Evolutionary conservation across 1,284 basidiomycete genomes (phyloP), one percentile per base, ranked within the genome.

Genomic region (Trichosporon ovoides): DNA sequence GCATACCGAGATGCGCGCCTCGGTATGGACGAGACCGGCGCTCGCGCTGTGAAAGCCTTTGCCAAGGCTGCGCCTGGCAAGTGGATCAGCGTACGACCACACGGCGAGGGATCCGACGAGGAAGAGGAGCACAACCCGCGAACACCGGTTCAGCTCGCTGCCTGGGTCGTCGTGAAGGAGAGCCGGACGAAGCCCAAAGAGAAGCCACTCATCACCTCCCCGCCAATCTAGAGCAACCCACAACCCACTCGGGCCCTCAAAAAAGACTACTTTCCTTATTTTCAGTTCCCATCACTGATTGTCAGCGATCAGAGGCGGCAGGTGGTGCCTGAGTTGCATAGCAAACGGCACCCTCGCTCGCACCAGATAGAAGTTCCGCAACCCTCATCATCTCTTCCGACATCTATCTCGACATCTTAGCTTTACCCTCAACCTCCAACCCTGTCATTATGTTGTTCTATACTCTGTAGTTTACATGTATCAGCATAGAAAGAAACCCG

Each of bases 121-220:
- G 48, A 34, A 13, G 55, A 51, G n/a, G 48, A 50, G 24, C 16
- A 22, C 4, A 36, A 19, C 18, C 53, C 38, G 31, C 38, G 43
- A 38, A 28, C 54, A 71, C 81, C 93, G 18, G 49, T 61, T 19
- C 19, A 46, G 3, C 56, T 61, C 37, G 53, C 60, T 1, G 60
- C 57, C 2, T 61, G 60, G 60, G 52, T 58, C 28, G 54, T 52
- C 19, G 33, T 50, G 34, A 61, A 61, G 38, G 43, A 48, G 24
- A 48, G 43, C 43, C 43, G 43, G 43, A 48, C 43, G 24, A 28
- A n/a, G 22, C 22, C 43, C 24, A 48, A 28, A 16, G 43, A 48
- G 24, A 48, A 48, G 24, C 43, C 43, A 16, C 13, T 48, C 16
- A 48, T 48, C 43, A 48, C 43, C 43, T 48, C 43, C 6, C 43